Percentiles rank a stretch among this genome's conserved stretches.
Evolutionary conservation across 129 eudicot species (phyloP).

Genomic region (Oenanthe sinensis): DNA sequence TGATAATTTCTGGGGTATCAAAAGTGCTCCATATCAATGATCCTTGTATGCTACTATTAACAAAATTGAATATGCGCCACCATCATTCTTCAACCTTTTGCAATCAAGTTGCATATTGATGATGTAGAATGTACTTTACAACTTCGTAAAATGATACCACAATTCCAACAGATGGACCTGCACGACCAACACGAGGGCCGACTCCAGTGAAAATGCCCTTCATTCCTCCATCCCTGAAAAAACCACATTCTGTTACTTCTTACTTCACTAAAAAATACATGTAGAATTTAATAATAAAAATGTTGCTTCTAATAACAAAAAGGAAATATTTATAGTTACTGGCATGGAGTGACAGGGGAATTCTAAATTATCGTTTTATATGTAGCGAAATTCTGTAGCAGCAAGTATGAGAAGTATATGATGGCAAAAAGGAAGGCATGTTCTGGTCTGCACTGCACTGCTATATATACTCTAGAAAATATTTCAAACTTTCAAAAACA

Average conservation of each 20-base stretch:
- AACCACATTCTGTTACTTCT: neutral
- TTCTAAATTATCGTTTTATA: neutral
- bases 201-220: conserved; percentile 80
- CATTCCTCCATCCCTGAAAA: conserved; percentile 72
- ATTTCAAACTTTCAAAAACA: neutral
- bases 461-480: neutral
- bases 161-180: conserved; percentile 94
- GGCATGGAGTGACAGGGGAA: neutral
- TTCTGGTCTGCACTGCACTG: neutral
- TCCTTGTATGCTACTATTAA: neutral
- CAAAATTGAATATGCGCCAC: neutral
- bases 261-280: neutral
- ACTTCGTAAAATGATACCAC: conserved; percentile 88
- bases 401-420: neutral
- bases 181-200: conserved; percentile 92
- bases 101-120: conserved; percentile 31
- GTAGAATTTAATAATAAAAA: neutral
- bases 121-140: conserved; percentile 65
- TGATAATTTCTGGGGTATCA: neutral
- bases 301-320: neutral
- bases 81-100: neutral
- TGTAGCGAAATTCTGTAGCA: neutral
- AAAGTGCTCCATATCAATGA: neutral
- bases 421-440: neutral
- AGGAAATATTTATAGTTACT: neutral